phyloP scores from a whole-genome alignment of 306 rosid genomes.

The Medicago ruthenica region DNA sequence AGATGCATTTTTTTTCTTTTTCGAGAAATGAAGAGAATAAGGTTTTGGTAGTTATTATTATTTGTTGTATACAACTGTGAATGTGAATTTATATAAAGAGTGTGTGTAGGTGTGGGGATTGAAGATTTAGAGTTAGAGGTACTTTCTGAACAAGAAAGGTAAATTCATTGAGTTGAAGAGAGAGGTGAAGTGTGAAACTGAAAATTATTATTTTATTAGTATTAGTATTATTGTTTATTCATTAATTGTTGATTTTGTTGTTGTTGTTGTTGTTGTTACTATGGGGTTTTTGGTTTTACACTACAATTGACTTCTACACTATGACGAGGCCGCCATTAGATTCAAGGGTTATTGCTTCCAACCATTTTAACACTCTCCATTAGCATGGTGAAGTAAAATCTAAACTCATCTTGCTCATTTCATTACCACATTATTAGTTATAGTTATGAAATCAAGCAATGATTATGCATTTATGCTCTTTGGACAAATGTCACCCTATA shows the following conservation, averaged over 20 bases:
- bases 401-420: neutral
- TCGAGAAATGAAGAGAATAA: neutral
- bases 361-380: no score
- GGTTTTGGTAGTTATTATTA: conserved; percentile 25
- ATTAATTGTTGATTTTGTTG: neutral
- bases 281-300: no score
- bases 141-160: conserved; percentile 43
- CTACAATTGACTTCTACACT: neutral
- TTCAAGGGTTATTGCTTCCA: no score
- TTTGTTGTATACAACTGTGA: neutral
- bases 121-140: conserved; percentile 19
- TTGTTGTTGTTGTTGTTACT: no score
- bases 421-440: no score
- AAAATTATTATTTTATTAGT: neutral
- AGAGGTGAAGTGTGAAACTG: conserved; percentile 4
- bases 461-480: no score
- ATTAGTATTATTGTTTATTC: neutral
- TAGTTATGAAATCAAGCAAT: no score
- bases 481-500: no score
- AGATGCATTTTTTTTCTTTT: conserved; percentile 68
- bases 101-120: conserved; percentile 22
- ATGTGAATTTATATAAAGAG: conserved; percentile 20
- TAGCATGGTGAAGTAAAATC: neutral
- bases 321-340: no score
- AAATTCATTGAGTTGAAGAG: conserved; percentile 16